A percentile compares a stretch with the other conserved stretches of the same genome.
Evolutionary conservation across 2,329 filamentous ascomycete species (phyloP).

Genomic region (Fusarium proliferatum): DNA sequence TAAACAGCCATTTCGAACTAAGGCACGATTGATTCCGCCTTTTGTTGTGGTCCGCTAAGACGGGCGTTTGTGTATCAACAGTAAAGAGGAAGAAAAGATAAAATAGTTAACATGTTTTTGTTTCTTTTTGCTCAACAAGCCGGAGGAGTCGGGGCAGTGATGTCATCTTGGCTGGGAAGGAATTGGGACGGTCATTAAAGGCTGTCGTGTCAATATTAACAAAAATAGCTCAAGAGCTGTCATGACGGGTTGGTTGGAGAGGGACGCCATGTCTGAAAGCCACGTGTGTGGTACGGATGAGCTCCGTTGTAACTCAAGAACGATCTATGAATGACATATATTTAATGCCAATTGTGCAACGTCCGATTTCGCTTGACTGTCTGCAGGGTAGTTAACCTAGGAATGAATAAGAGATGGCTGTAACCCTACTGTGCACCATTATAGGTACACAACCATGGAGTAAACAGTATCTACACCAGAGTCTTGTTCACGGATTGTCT

Average conservation of each 20-base stretch:
- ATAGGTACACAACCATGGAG: neutral
- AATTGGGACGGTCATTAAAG: slow-evolving; percentile 39
- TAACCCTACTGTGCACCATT: neutral
- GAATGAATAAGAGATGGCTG: neutral
- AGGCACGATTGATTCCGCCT: slow-evolving; percentile 37
- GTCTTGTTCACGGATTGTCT: neutral
- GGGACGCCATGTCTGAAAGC: slow-evolving; percentile 20
- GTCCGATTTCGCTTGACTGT: neutral
- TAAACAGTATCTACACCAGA: neutral
- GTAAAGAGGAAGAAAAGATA: slow-evolving; percentile 44
- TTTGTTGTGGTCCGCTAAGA: slow-evolving; percentile 29
- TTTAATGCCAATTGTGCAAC: slow-evolving; percentile 30
- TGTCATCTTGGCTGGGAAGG: slow-evolving; percentile 40
- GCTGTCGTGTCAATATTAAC: slow-evolving; percentile 41
- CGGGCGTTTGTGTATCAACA: slow-evolving; percentile 45
- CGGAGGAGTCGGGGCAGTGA: slow-evolving; percentile 42
- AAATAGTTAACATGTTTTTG: slow-evolving; percentile 46
- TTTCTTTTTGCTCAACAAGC: slow-evolving; percentile 41
- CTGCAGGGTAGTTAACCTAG: neutral
- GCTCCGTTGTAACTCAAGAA: slow-evolving; percentile 40
- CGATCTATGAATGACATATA: slow-evolving; percentile 45
- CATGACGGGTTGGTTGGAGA: slow-evolving; percentile 35
- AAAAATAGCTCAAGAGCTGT: slow-evolving; percentile 35
- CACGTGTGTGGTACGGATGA: slow-evolving; percentile 15
- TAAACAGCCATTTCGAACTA: slow-evolving; percentile 52